These are phyloP conservation scores for Suhomyces bolitotheri DNA, from an alignment of 1,139 yeast genomes.

Conservation along the genomic window DNA sequence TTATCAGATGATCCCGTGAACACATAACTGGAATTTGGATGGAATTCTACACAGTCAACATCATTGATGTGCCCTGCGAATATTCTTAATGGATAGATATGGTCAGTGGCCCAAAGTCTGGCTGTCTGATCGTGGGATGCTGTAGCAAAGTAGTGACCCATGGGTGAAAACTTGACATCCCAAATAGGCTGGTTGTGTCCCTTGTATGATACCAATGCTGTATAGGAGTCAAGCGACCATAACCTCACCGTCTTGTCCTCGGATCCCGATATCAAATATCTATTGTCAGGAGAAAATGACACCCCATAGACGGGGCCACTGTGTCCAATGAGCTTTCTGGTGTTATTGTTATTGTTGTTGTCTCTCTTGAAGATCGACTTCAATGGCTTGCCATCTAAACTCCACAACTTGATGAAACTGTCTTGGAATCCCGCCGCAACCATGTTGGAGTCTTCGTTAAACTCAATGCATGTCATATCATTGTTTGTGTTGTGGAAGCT, in stretches of 20 bases:
- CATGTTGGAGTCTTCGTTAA: slow-evolving; percentile 82
- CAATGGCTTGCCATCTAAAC: slow-evolving; percentile 85
- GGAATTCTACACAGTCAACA: slow-evolving; percentile 93
- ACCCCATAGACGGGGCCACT: slow-evolving; percentile 92
- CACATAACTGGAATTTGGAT: slow-evolving; percentile 92
- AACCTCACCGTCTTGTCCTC: slow-evolving; percentile 90
- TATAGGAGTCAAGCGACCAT: slow-evolving; percentile 92
- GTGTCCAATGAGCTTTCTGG: slow-evolving; percentile 82
- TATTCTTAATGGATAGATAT: slow-evolving; percentile 90
- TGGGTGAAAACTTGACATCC: slow-evolving; percentile 94
- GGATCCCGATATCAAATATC: slow-evolving; percentile 76
- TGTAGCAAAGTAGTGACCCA: slow-evolving; percentile 96
- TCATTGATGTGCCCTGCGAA: slow-evolving; percentile 98
- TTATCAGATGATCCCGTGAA: slow-evolving; percentile 95
- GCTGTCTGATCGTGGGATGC: slow-evolving; percentile 99
- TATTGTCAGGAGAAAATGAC: slow-evolving; percentile 87
- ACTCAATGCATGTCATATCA: slow-evolving; percentile 79
- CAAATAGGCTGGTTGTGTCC: slow-evolving; percentile 97
- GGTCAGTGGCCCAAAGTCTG: slow-evolving; percentile 96
- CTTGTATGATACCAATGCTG: slow-evolving; percentile 88
- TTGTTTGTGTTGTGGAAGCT: slow-evolving; percentile 95
- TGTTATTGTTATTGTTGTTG: slow-evolving; percentile 45
- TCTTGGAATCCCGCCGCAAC: slow-evolving; percentile 96
- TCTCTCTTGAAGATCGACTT: slow-evolving; percentile 66
- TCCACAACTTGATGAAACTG: slow-evolving; percentile 87